Evolutionary conservation across 1,139 yeast genomes (phyloP).

Genomic region (Debaryomyces subglobosus): DNA sequence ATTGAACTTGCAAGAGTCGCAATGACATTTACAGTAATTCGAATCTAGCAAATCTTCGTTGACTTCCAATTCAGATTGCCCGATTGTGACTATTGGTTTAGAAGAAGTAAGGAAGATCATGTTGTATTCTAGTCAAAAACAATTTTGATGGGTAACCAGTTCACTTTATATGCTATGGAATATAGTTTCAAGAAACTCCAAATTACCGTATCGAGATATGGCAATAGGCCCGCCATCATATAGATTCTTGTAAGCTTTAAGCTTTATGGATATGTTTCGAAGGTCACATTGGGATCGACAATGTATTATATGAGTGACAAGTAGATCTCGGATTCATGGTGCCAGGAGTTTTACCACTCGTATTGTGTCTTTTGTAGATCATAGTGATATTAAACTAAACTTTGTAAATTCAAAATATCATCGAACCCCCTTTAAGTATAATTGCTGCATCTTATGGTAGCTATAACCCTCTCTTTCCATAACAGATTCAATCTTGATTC

Average conservation of each 20-base stretch:
- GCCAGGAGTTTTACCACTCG: not conserved
- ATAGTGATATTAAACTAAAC: not conserved
- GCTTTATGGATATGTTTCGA: not conserved
- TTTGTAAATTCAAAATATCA: not conserved
- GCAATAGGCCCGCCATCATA: not conserved
- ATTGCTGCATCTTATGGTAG: not conserved
- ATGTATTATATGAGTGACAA: not conserved
- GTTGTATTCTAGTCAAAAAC: not conserved
- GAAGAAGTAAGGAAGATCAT: conserved; percentile 3
- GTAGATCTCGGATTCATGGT: not conserved
- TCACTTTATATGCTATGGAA: not conserved
- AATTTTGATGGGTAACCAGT: not conserved
- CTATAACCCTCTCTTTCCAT: not conserved
- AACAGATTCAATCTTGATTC: not conserved
- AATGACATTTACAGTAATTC: conserved; percentile 9
- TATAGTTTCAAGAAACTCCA: not conserved
- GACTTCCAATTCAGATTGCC: conserved; percentile 3
- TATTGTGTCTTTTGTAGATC: not conserved
- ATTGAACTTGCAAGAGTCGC: conserved; percentile 11
- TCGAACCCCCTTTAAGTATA: too few species aligned
- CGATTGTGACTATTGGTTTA: conserved; percentile 1
- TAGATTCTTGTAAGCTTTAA: not conserved
- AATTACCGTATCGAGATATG: conserved; percentile 6
- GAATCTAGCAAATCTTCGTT: conserved; percentile 3
- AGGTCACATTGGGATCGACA: not conserved